Evolutionary conservation across 2,329 filamentous ascomycete genomes (phyloP), one percentile per base, ranked within the genome.

Genomic region (Diplocarpon mali): DNA sequence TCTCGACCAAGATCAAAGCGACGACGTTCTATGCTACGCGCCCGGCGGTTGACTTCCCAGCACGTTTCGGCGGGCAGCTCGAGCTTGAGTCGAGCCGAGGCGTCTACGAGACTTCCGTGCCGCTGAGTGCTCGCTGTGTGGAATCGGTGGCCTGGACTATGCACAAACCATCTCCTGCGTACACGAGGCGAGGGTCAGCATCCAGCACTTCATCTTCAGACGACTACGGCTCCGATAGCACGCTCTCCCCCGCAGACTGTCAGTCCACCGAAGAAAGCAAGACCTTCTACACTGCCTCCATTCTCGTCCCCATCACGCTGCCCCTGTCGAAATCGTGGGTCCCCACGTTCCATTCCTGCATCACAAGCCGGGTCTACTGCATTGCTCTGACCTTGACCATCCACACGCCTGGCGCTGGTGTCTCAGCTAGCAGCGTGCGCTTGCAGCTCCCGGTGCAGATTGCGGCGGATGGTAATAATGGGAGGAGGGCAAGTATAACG

Each of bases 331-430:
- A 80, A 53, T 65, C 70, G 20, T 82, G 82, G 59, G 64, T 82
- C 15, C 82, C 81, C 1, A 80, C 79, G 2, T 86, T 85, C 64
- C 77, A 84, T 65, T 71, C 73, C 32, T 86, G 81, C 60, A 70
- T 85, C 42, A 65, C 78, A 36, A 77, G 75, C n/a, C 70, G 82
- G 42, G 64, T 69, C 14, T 85, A 86, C 60, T 62, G 67, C 3
- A 69, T 86, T 12, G 72, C 77, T 42, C 62, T 85, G 45, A 66
- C 68, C 12, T 62, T 85, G 16, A 69, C 71, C 3, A 69, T 75
- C 40, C 69, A 73, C 53, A 69, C 70, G 0, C 68, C 71, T 0
- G 66, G 66, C 15, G 61, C 67, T 38, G 58, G 56, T 6, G 49
- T 60, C 61, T 66, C 42, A 62, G 61, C 44, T 53, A 55, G 64